A percentile compares a stretch with the other conserved stretches of the same genome.
Conservation (phyloP, 805 yeast genomes). For the Candida michaelii region DNA sequence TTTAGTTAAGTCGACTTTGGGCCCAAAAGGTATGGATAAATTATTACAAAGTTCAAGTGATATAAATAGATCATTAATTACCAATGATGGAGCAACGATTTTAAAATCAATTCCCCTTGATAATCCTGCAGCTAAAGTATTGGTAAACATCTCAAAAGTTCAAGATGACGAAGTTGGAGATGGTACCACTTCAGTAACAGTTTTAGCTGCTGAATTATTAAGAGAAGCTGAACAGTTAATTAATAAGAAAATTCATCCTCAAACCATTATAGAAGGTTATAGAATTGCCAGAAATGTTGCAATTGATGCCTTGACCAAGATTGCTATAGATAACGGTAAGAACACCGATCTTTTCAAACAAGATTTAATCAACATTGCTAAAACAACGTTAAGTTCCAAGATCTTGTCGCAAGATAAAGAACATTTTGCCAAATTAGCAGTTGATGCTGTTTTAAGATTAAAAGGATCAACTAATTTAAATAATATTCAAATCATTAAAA, state of each 20-base stretch:
- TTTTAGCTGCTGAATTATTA: conserved; percentile 85
- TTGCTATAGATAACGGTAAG: conserved; percentile 71
- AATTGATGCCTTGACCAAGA: conserved; percentile 67
- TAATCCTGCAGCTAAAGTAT: conserved; percentile 95
- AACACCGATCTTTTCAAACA: conserved; percentile 61
- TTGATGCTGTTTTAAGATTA: conserved; percentile 86
- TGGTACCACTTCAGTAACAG: conserved; percentile 95
- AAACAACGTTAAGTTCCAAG: conserved; percentile 90
- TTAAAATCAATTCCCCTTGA: conserved; percentile 91
- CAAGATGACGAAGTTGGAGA: conserved; percentile 99
- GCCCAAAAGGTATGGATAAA: conserved; percentile 99
- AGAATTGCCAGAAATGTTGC: conserved; percentile 89
- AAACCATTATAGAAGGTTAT: conserved; percentile 94
- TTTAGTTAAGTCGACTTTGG: conserved; percentile 87
- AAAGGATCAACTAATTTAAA: conserved; percentile 86
- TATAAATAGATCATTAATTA: conserved; percentile 68
- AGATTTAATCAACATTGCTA: conserved; percentile 85
- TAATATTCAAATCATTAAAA: conserved; percentile 90
- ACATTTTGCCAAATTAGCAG: conserved; percentile 85
- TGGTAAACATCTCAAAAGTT: conserved; percentile 91
- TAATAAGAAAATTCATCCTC: conserved; percentile 94
- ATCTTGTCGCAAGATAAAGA: conserved; percentile 94
- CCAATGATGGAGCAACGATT: conserved; percentile 98
- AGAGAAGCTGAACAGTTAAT: conserved; percentile 93
- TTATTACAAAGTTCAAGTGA: conserved; percentile 83